Conservation (phyloP, 768 basidiomycete species). For the Lactifluus pinguis region DNA sequence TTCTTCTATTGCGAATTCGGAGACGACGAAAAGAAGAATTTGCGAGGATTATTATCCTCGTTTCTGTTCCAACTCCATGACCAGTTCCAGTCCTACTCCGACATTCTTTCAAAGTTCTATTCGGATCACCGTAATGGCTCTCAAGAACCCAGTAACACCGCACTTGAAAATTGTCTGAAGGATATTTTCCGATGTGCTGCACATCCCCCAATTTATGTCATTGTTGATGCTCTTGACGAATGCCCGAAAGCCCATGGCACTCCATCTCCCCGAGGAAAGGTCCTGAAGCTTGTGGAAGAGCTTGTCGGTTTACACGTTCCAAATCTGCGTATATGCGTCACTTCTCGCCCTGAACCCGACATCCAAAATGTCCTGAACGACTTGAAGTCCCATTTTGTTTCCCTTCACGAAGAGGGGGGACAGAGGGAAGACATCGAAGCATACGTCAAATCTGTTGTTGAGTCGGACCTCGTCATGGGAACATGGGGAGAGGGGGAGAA, state of each 20-base stretch:
- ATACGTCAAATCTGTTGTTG: neutral
- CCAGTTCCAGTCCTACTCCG: neutral
- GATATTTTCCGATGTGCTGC: neutral
- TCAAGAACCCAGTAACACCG: neutral
- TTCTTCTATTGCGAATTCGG: conserved; percentile 4
- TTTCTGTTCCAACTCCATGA: neutral
- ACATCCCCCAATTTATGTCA: neutral
- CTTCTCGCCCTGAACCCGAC: neutral
- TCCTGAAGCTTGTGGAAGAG: neutral
- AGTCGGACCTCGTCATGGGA: neutral
- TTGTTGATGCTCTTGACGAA: neutral
- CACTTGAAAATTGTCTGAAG: neutral
- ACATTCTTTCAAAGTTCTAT: neutral
- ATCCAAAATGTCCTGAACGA: neutral
- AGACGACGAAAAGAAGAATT: neutral
- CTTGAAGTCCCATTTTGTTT: neutral
- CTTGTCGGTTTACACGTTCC: neutral
- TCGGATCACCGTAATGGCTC: neutral
- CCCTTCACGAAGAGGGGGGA: neutral
- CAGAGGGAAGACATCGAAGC: neutral
- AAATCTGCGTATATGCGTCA: neutral
- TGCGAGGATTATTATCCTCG: neutral
- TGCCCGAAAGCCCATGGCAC: neutral
- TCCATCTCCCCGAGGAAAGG: neutral
- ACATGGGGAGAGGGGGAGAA: neutral